These are phyloP conservation scores for Crithidia brevicula DNA, from an alignment of 208 protist genomes.

Conservation along the genomic window DNA sequence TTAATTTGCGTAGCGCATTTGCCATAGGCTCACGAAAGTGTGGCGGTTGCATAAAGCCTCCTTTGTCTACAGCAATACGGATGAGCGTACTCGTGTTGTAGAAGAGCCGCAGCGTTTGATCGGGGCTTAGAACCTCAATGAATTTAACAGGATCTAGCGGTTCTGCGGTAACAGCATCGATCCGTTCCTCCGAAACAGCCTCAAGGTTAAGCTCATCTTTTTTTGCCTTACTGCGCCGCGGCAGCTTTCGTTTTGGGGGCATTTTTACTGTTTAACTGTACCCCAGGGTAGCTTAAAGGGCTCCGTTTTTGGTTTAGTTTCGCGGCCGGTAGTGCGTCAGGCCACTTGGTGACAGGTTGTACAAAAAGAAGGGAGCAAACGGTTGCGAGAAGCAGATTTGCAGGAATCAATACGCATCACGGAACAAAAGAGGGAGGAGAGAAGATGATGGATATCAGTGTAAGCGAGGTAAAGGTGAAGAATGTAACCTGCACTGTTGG, in stretches of 20 bases:
- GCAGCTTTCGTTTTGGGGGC: slow-evolving; percentile 48
- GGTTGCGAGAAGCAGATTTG: no score
- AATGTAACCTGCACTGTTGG: no score
- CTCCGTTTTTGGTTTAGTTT: no score
- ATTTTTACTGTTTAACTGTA: slow-evolving; percentile 16
- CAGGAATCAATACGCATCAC: no score
- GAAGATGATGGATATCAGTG: no score
- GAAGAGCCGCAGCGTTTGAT: slow-evolving; percentile 69
- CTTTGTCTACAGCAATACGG: slow-evolving; percentile 78
- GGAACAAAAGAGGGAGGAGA: no score
- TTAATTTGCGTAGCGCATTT: slow-evolving; percentile 30
- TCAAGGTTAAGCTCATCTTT: slow-evolving; percentile 53
- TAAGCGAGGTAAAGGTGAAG: no score
- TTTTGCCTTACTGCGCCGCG: slow-evolving; percentile 25
- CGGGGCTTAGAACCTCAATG: slow-evolving; percentile 79
- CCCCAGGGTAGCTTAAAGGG: no score
- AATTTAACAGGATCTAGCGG: slow-evolving; percentile 53
- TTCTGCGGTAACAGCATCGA: slow-evolving; percentile 84
- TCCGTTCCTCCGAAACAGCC: slow-evolving; percentile 59
- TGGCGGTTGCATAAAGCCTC: slow-evolving; percentile 86
- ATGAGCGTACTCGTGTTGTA: slow-evolving; percentile 91
- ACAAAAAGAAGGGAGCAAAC: no score
- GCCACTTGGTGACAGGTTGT: no score
- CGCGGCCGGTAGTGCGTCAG: no score
- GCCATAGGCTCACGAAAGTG: slow-evolving; percentile 88